Percentiles rank a stretch among this genome's conserved stretches.
These are phyloP conservation scores for Cadophora luteo-olivacea DNA, from an alignment of 2,329 filamentous ascomycete genomes.

Conservation along the genomic window DNA sequence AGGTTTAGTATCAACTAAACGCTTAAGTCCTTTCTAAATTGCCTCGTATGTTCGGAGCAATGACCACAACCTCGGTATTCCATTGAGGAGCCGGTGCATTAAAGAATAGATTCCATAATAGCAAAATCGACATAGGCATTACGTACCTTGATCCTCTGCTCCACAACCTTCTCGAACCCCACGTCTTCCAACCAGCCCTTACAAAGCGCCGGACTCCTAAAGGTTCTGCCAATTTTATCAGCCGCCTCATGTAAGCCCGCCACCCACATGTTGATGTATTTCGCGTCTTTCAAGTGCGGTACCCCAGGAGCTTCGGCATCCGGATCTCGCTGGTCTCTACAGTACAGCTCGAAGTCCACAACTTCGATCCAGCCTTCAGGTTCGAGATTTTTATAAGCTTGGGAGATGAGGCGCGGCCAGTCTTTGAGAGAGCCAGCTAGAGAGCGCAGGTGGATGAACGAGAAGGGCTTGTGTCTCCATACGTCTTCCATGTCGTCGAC, in stretches of 20 bases:
- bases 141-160: constrained; percentile 23
- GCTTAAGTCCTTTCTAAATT: no score
- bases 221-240: constrained; percentile 44
- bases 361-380: constrained; percentile 40
- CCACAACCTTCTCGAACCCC: constrained; percentile 46
- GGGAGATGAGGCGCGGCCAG: constrained; percentile 35
- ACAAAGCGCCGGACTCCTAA: constrained; percentile 31
- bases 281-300: constrained; percentile 1
- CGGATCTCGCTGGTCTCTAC: constrained; percentile 24
- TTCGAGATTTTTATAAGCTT: constrained; percentile 34
- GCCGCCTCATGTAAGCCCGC: constrained; percentile 39
- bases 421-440: constrained; percentile 47
- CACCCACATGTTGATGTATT: constrained; percentile 33
- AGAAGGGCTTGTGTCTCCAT: constrained; percentile 41
- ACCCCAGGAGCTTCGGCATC: not conserved
- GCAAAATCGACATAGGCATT: not conserved
- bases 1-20: not conserved
- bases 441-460: constrained; percentile 48
- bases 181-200: constrained; percentile 43
- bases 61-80: no score
- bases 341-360: constrained; percentile 37
- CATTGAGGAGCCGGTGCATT: no score
- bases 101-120: no score
- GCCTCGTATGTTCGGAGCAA: no score
- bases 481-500: constrained; percentile 45